phyloP scores from a whole-genome alignment of 2,329 filamentous ascomycete genomes.

The Leptodontidium sp. region DNA sequence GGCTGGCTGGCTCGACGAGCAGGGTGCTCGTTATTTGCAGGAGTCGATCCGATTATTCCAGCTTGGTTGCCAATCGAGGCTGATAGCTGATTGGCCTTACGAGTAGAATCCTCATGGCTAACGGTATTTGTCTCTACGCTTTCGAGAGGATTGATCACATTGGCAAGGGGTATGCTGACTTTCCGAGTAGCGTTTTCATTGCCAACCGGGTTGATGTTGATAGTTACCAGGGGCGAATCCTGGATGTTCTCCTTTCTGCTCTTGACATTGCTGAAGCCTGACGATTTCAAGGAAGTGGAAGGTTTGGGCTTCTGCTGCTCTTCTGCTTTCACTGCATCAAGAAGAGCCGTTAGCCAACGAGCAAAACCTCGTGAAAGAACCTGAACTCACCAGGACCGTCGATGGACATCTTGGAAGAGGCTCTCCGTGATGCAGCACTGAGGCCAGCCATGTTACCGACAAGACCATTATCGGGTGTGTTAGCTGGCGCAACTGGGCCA shows the following conservation, averaged over 20 bases:
- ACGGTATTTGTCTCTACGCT: neutral
- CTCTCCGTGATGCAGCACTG: slow-evolving; percentile 19
- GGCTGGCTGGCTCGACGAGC: slow-evolving; percentile 22
- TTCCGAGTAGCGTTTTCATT: slow-evolving; percentile 33
- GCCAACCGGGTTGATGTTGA: slow-evolving; percentile 15
- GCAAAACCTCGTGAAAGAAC: neutral
- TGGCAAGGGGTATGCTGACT: slow-evolving; percentile 11
- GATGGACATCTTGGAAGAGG: slow-evolving; percentile 17
- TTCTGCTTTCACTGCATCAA: slow-evolving; percentile 12
- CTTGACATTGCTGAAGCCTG: slow-evolving; percentile 32
- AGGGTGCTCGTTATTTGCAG: slow-evolving; percentile 24
- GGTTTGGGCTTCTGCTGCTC: slow-evolving; percentile 1
- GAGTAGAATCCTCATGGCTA: slow-evolving; percentile 2
- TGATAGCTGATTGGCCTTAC: slow-evolving; percentile 1
- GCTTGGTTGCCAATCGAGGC: neutral
- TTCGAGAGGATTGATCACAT: neutral
- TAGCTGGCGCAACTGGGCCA: slow-evolving; percentile 36
- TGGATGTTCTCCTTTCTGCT: slow-evolving; percentile 42
- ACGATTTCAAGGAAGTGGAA: slow-evolving; percentile 18
- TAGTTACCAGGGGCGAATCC: slow-evolving; percentile 27
- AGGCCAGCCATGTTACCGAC: slow-evolving; percentile 2
- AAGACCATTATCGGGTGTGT: slow-evolving; percentile 40
- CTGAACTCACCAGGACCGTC: slow-evolving; percentile 10
- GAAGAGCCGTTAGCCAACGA: neutral
- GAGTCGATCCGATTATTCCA: neutral